Evolutionary conservation across 2,329 filamentous ascomycete genomes (phyloP), one percentile per base, ranked within the genome.

Genomic region (Xylaria sp.): DNA sequence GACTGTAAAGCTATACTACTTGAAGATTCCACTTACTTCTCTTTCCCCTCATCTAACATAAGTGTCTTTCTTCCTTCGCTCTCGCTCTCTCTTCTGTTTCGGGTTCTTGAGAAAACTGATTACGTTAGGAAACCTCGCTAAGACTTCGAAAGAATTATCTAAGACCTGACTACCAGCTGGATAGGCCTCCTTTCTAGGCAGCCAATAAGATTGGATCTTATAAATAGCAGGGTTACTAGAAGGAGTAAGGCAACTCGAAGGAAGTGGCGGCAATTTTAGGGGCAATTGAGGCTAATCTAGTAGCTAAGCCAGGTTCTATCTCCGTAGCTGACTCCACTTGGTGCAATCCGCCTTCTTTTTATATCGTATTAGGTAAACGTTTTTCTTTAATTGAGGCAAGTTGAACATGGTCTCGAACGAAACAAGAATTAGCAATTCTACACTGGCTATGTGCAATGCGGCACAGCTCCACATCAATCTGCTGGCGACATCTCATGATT

Each of bases 401-500:
- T 54, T 31, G 8, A 46, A 46, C 8, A 46, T n/a, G 41, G 13
- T n/a, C 15, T 46, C 13, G 18, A 46, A 46, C 15, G n/a, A 18
- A 18, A n/a, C 6, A 7, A n/a, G 18, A n/a, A 18, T n/a, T 18
- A 46, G 28, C 28, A 18, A n/a, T 46, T 46, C 8, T 54, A 4
- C 12, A 52, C 13, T 52, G 20, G 49, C 2, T 31, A 52, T 4
- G 25, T 33, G 28, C 13, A 31, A 49, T 33, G 28, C 15, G 28
- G 28, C 52, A 55, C 52, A 36, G 25, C 15, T 18, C 18, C 28
- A 10, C 52, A 15, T 13, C 12, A 31, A 31, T n/a, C 28, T 48
- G 51, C 52, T 56, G 13, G n/a, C 12, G 25, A 4, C 23, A 52
- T 51, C 41, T 41, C 7, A 6, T 51, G 43, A 58, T 64, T 51